Conservation (phyloP, 257 asterid genomes). For the Solanum appendiculatum region DNA sequence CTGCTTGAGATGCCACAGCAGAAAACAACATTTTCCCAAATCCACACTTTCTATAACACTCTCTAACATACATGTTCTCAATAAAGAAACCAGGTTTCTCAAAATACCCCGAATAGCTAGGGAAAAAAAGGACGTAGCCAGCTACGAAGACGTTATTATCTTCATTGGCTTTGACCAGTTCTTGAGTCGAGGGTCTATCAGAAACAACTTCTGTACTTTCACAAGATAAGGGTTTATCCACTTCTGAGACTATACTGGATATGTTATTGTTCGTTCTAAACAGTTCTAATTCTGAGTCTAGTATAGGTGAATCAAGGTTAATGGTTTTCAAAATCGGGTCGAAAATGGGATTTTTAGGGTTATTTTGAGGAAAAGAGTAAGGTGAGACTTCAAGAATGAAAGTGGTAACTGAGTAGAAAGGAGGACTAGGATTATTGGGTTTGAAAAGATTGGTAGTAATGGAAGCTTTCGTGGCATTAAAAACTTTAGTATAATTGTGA, state of each 20-base stretch:
- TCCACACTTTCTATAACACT: constrained; percentile 4
- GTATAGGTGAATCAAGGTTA: background rate
- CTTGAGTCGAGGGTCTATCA: background rate
- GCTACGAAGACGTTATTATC: background rate
- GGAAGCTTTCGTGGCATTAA: constrained; percentile 32
- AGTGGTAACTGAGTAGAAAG: constrained; percentile 42
- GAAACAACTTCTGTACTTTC: background rate
- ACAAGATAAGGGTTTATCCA: background rate
- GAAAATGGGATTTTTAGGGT: background rate
- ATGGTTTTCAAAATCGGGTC: background rate
- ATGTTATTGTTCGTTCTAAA: background rate
- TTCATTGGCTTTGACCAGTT: background rate
- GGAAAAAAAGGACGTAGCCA: constrained; percentile 8
- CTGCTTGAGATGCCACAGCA: constrained; percentile 5
- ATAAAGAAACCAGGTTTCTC: background rate
- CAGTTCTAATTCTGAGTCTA: background rate
- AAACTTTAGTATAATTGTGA: constrained; percentile 45
- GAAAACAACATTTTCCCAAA: constrained; percentile 7
- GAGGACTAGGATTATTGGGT: constrained; percentile 28
- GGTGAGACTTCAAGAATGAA: constrained; percentile 47
- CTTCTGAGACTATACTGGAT: background rate
- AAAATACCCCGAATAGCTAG: constrained; percentile 5
- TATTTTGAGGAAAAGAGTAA: constrained; percentile 13
- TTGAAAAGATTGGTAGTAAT: constrained; percentile 53
- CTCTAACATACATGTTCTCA: constrained; percentile 6